Base-by-base conservation (phyloP, 306 rosid genomes). In the Trifolium repens region DNA sequence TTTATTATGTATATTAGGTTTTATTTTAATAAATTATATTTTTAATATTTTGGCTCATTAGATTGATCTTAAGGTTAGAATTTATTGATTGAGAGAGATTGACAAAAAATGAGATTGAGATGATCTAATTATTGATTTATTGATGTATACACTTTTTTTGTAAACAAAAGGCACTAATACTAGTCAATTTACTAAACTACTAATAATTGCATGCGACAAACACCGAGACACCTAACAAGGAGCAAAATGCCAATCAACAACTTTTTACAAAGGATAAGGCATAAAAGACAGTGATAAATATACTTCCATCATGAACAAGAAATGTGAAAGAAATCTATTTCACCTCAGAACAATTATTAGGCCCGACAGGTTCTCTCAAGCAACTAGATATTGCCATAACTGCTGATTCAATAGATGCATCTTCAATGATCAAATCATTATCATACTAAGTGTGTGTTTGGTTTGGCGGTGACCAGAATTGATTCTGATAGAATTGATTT, bases 341-440 rank as follows among this genome's bases (percentile, higher is more conserved):
- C 72, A 94, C 89, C 84, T 90, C 96, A 15, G 98, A 90, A 84
- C 98, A 94, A 81, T 88, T 94, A 78, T 68, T 84, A 32, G 94
- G 81, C 37, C 91, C 94, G 24, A 91, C 92, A 0, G 98, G 97
- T 80, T 94, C 98, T 80, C 87, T 89, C 88, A 91, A 84, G 88
- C 98, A 94, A 71, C 46, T 85, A 73, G 98, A 89, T 67, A 94
- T 94, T 72, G 98, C 97, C 84, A 80, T 77, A 42, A 93, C 96
- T 8, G 98, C 98, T 53, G 98, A 85, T 89, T 91, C 98, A 78
- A 94, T 88, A 8, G 97, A 92, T 62, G 91, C 84, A 82, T 94
- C 98, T 82, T 94, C 49, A 69, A 37, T 37, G 58, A 27, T 39
- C 69, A 49, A 15, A 71, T 43, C 63, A 46, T 73, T n/a, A 63